A percentile compares a stretch with the other conserved stretches of the same genome.
phyloP scores from a whole-genome alignment of 208 protist species.

The Crithidia fasciculata region DNA sequence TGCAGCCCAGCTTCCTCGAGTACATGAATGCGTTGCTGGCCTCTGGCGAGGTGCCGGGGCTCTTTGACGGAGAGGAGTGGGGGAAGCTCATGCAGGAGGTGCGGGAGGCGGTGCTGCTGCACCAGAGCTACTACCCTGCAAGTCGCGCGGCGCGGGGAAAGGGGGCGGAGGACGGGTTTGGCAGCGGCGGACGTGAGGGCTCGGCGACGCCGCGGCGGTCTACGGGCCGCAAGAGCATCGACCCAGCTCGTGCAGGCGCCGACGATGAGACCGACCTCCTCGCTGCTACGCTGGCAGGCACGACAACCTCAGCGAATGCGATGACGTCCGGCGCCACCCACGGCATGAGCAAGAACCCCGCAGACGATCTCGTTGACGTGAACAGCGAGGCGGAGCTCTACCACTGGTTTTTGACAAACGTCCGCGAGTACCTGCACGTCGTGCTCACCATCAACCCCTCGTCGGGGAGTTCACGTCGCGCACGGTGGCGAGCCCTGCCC shows the following conservation, averaged over 20 bases:
- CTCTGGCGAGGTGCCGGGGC: conserved; percentile 97
- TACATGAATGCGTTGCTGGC: conserved; percentile 99
- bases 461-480: conserved; percentile 95
- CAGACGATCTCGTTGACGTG: conserved; percentile 70
- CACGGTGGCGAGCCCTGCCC: conserved; percentile 96
- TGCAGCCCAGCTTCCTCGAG: conserved; percentile 98
- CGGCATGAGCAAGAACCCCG: conserved; percentile 19
- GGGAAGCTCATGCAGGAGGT: conserved; percentile 93
- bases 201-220: background rate
- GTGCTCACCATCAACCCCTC: conserved; percentile 99
- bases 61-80: conserved; percentile 99
- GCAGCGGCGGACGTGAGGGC: conserved; percentile 3
- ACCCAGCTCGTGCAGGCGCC: background rate
- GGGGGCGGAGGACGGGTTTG: background rate
- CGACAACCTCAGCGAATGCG: background rate
- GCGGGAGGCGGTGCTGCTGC: conserved; percentile 53
- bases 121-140: conserved; percentile 33
- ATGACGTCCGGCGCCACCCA: background rate
- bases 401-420: conserved; percentile 95
- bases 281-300: conserved; percentile 16
- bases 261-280: conserved; percentile 9
- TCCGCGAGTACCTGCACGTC: conserved; percentile 98
- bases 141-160: conserved; percentile 11
- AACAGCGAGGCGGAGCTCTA: conserved; percentile 95
- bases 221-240: background rate